These are phyloP conservation scores for Kingdonia uniflora DNA, from an alignment of 164 flowering plant species.

Conservation along the genomic window DNA sequence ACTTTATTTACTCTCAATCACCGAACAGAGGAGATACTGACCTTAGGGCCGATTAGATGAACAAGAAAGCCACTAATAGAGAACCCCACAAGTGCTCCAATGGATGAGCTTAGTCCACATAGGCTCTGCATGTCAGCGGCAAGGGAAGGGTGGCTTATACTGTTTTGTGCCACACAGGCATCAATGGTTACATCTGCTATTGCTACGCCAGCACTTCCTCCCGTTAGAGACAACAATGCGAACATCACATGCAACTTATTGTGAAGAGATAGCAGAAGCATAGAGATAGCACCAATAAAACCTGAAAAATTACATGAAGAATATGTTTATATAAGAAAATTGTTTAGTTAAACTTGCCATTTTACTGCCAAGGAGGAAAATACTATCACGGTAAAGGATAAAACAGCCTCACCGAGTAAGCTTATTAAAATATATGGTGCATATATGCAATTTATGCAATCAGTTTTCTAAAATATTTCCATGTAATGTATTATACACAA, in stretches of 20 bases:
- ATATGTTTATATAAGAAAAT: background rate
- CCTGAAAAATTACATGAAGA: constrained; percentile 38
- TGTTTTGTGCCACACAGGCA: constrained; percentile 94
- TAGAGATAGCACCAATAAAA: constrained; percentile 50
- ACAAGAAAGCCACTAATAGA: constrained; percentile 78
- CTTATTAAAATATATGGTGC: background rate
- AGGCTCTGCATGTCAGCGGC: constrained; percentile 96
- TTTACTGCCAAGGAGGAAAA: background rate
- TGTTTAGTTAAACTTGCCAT: background rate
- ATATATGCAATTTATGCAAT: too few species aligned
- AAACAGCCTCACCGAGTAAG: background rate
- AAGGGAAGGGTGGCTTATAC: constrained; percentile 52
- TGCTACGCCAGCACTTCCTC: constrained; percentile 83
- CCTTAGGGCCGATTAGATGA: constrained; percentile 81
- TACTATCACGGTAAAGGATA: background rate
- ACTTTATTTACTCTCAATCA: too few species aligned
- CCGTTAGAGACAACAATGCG: constrained; percentile 60
- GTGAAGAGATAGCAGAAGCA: constrained; percentile 58
- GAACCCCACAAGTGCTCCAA: constrained; percentile 75
- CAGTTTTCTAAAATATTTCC: too few species aligned
- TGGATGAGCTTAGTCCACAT: constrained; percentile 66
- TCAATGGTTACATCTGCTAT: constrained; percentile 96
- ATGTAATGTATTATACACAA: too few species aligned
- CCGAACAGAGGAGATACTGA: constrained; percentile 17
- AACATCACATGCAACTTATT: constrained; percentile 47